Evolutionary conservation across 768 basidiomycete genomes (phyloP).

Genomic region (Floccularia luteovirens): DNA sequence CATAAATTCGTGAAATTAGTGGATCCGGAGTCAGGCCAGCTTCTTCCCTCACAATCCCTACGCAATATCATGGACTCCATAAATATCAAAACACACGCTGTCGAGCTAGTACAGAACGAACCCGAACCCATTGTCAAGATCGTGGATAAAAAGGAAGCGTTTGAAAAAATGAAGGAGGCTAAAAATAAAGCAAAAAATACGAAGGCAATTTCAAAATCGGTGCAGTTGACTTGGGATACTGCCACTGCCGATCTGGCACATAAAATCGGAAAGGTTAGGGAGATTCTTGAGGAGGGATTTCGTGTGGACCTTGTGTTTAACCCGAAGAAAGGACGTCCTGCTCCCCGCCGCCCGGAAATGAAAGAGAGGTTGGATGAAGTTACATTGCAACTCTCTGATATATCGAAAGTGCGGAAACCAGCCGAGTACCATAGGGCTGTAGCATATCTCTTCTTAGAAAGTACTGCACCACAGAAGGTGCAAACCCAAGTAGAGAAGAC

Average conservation of each 20-base stretch:
- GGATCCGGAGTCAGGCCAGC: conserved; percentile 5
- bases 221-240: conserved; percentile 67
- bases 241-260: conserved; percentile 52
- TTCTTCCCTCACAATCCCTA: conserved; percentile 15
- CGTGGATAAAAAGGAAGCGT: conserved; percentile 34
- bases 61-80: conserved; percentile 34
- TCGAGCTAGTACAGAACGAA: conserved; percentile 45
- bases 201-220: conserved; percentile 45
- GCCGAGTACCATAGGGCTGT: background rate
- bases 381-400: conserved; percentile 32
- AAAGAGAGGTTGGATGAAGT: conserved; percentile 34
- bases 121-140: conserved; percentile 59
- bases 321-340: conserved; percentile 34
- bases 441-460: too few species aligned
- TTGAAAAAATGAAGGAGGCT: conserved; percentile 26
- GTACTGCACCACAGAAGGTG: too few species aligned
- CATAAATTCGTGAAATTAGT: conserved; percentile 11
- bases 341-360: conserved; percentile 32
- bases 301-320: conserved; percentile 50
- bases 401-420: conserved; percentile 44
- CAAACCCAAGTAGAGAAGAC: too few species aligned
- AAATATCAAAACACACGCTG: conserved; percentile 29
- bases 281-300: conserved; percentile 52
- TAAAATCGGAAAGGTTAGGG: conserved; percentile 52
- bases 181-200: conserved; percentile 27